Base-by-base conservation (phyloP, 352 stramenopile genomes). In the Phytophthora sansomeana region DNA sequence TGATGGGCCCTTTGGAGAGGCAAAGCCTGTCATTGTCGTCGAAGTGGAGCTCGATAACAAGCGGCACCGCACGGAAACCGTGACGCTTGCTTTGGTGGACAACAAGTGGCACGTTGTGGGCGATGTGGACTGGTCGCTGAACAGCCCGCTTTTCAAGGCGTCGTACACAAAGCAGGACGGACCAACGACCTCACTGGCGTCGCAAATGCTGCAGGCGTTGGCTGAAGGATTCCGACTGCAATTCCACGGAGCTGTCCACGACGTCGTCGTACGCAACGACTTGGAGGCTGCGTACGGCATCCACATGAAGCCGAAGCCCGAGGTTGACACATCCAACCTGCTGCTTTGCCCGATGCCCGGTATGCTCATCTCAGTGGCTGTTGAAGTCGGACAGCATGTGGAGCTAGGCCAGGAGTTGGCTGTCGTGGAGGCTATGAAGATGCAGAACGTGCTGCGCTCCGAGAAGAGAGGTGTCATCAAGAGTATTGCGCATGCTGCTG, bases 371-470 rank as follows among this genome's bases (percentile, higher is more conserved):
- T 95, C 84, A 5, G 69, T 97, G 13, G 79, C 79, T 9, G 91
- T 98, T 1, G 56, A 90, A 52, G 83, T 91, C 32, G 96, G 96
- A n/a, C 80, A 98, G 58, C 46, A 89, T n/a, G 95, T 99, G 8
- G 90, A 98, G 75, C 72, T 91, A 13, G 96, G 95, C 32, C 92
- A 99, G 74, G 90, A 98, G 47, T 75, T 99, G 8, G 96, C 92
- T 44, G 88, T 99, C 26, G 91, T 99, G 19, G 96, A 99, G 73
- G 97, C 97, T 14, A 99, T 99, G 97, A 99, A 99, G 77, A 99
- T 99, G 97, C 96, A 98, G 80, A 99, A 99, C 73, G 89, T 98
- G 32, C 82, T 99, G 35, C 90, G 91, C 19, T 93, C 96, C 13
- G 83, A 97, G 71, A 95, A 94, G 71, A 84, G 76, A n/a, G 93